Base-by-base conservation (phyloP, 23 red algal genomes). In the Agarophyton chilense region DNA sequence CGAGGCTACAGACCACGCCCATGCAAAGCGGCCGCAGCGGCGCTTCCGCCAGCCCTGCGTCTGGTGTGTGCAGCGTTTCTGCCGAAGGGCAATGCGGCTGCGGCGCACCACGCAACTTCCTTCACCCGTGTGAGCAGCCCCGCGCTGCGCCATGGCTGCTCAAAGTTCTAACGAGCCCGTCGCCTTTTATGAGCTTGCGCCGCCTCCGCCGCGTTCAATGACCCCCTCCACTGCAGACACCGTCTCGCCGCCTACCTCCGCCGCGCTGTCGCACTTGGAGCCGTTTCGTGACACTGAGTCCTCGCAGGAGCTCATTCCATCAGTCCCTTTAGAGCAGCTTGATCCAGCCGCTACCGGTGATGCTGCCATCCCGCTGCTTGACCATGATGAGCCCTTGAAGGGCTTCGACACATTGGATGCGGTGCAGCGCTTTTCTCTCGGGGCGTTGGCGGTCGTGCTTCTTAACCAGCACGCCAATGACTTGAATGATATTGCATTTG, bases 341-440 rank as follows among this genome's bases (percentile, higher is more conserved):
- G 36, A 72, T 1, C 65, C 40, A 43, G 5, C 65, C 2, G n/a
- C 35, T 5, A 8, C 65, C 7, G 3, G 4, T 26, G 6, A 7
- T 7, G 14, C 36, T 7, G 10, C 65, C 65, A 43, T 72, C 17
- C 39, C 65, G 7, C 14, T 72, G 34, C 65, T 72, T 35, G 8
- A 8, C 35, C 34, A 36, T 28, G 65, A 72, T 25, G 16, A 72
- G 65, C 89, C 90, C 14, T 43, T 88, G 21, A 68, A 73, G 55
- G 93, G 83, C 81, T 95, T 95, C 41, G 73, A 95, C 49, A 72
- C 45, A 28, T 71, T 95, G 24, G 93, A 95, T 50, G 68, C 45
- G 13, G 93, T 84, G 40, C 93, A 95, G 71, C 77, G 93, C 43
- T 95, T 79, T 66, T 84, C 93, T 17, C 38, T 95, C 4, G 93